Base-by-base conservation (phyloP, 192 early-diverging fungal species). In the Linderina pennispora region DNA sequence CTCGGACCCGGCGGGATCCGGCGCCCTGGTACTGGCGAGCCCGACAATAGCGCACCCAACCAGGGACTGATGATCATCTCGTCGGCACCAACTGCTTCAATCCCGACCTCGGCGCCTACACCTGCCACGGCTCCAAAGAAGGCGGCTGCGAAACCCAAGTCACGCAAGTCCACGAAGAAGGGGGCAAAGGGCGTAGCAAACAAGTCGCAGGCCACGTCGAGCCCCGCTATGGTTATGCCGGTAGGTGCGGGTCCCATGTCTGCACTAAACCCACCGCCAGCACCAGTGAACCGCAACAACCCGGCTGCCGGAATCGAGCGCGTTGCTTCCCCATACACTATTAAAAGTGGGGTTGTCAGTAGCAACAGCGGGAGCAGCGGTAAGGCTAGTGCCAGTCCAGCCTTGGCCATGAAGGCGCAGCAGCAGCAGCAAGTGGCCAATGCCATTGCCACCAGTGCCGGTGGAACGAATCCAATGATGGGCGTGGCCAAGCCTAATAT, bases 161-260 rank as follows among this genome's bases (percentile, higher is more conserved):
- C 53, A 10, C 55, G 56, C 36, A 45, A 58, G 0, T 39, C 25
- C 21, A n/a, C 48, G 31, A 68, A 57, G 51, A 60, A 57, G 53
- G 10, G 38, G n/a, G 44, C 53, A 35, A 54, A 45, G 8, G 20
- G 20, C 36, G 41, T 35, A 26, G 28, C 40, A 39, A 21, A 5
- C 28, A 31, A 31, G 28, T 5, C 28, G 11, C 28, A 31, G 28
- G 28, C 28, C 11, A 31, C 28, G 6, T 5, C 28, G 6, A 31
- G 11, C 11, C 11, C 28, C 28, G 11, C 28, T 5, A n/a, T n/a
- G n/a, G n/a, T n/a, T n/a, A n/a, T n/a, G n/a, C n/a, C n/a, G n/a
- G n/a, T n/a, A n/a, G n/a, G n/a, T n/a, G n/a, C n/a, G n/a, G n/a
- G n/a, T n/a, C n/a, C n/a, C n/a, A n/a, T n/a, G n/a, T n/a, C n/a